Evolutionary conservation across 768 basidiomycete genomes (phyloP), one percentile per base, ranked within the genome.

Genomic region (Suillus subalutaceus): DNA sequence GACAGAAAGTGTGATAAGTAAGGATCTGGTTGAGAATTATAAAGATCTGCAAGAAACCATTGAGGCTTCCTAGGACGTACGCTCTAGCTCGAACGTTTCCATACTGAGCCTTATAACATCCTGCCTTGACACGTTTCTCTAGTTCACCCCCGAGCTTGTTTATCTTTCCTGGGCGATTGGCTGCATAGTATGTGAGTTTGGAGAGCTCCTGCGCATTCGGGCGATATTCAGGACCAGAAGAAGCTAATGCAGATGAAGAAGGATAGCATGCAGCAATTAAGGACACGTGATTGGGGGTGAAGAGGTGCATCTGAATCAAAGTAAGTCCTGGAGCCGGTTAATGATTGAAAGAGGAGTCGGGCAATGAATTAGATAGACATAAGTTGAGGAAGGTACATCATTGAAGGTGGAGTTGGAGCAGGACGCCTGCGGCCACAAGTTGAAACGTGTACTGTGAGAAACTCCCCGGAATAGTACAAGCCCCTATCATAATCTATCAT

Each of bases 231-330:
- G 94, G 90, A 43, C 87, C 92, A 26, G 92, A 84, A 20, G 90
- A 87, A 63, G 89, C 80, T 41, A 96, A 84, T 6, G 88, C 83
- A 62, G 93, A 89, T 52, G 88, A 80, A 9, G 92, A 86, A 18
- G 95, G 95, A 75, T 96, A 97, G 77, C 94, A 96, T 43, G 93
- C 88, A 63, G 88, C 87, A 74, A 96, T 86, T 67, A 95, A 88
- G 71, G 88, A 86, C 72, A 94, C 86, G 81, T 95, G 93, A 80
- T 91, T 88, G 68, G 93, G 89, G 65, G 90, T 90, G 79, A 94
- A 93, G 72, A 89, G 76, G 76, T 89, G 87, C 91, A 93, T 92
- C 16, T 62, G 35, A 32, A 23, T 40, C 26, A 38, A 59, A 26
- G 58, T 26, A 40, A 59, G 23, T 6, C 23, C 16, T 59, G 58